Conservation (phyloP, 2,329 filamentous ascomycete genomes). For the Fonsecaea monophora region DNA sequence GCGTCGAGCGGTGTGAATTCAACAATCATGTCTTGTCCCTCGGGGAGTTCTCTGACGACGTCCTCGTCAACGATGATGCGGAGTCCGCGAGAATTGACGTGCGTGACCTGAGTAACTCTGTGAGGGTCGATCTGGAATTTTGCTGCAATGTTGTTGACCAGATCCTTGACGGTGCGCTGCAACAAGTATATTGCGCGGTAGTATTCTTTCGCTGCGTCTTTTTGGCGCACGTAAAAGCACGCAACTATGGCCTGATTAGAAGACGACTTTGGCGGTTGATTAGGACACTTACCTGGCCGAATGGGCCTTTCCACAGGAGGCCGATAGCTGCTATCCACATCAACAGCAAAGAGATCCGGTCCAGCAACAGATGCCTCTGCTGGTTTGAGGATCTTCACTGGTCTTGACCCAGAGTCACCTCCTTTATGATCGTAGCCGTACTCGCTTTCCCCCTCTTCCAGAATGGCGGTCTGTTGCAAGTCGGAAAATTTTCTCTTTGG, state of each 20-base stretch:
- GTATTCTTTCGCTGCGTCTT: slow-evolving; percentile 63
- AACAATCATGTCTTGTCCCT: slow-evolving; percentile 87
- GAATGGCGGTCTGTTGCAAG: slow-evolving; percentile 35
- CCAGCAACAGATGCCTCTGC: slow-evolving; percentile 22
- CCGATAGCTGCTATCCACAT: slow-evolving; percentile 84
- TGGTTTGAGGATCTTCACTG: slow-evolving; percentile 37
- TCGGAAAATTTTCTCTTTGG: slow-evolving; percentile 50
- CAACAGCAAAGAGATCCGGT: slow-evolving; percentile 56
- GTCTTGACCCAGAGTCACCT: slow-evolving; percentile 19
- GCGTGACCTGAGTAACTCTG: slow-evolving; percentile 73
- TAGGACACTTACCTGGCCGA: slow-evolving; percentile 65
- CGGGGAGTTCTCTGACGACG: slow-evolving; percentile 78
- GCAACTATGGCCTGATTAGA: slow-evolving; percentile 65
- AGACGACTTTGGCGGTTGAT: neutral
- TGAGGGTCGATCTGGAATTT: slow-evolving; percentile 83
- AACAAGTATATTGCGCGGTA: slow-evolving; percentile 87
- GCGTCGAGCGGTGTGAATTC: slow-evolving; percentile 70
- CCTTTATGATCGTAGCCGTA: slow-evolving; percentile 19
- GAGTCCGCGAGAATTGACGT: slow-evolving; percentile 74
- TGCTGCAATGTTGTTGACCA: slow-evolving; percentile 72
- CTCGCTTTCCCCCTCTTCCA: slow-evolving; percentile 38
- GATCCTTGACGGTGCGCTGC: slow-evolving; percentile 75
- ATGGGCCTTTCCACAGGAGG: slow-evolving; percentile 74
- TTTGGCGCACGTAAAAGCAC: slow-evolving; percentile 79
- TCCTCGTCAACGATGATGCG: slow-evolving; percentile 91